Percentiles rank a stretch among this genome's conserved stretches.
phyloP scores from a whole-genome alignment of 192 early-diverging fungal species.

The Backusella luteola region DNA sequence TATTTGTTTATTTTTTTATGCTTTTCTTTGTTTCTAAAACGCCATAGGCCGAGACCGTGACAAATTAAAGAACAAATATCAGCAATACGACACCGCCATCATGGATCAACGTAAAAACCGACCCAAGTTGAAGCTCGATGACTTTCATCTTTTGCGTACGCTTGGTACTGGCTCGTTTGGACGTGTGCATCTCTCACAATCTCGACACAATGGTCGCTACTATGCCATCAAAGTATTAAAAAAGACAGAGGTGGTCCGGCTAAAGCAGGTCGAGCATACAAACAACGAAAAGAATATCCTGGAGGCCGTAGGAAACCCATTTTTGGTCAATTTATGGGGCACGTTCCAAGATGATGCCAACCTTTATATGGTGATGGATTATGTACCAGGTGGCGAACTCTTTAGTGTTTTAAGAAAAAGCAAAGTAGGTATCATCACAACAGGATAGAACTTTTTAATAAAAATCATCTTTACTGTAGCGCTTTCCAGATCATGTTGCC shows the following conservation, averaged over 20 bases:
- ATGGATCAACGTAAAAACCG: conserved; percentile 33
- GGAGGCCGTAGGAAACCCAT: conserved; percentile 81
- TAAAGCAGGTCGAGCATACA: conserved; percentile 97
- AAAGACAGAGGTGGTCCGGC: conserved; percentile 90
- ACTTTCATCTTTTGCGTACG: conserved; percentile 85
- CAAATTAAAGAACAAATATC: conserved; percentile 8
- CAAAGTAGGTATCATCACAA: conserved; percentile 51
- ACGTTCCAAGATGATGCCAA: conserved; percentile 93
- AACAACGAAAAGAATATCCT: conserved; percentile 96
- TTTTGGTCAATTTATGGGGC: conserved; percentile 86
- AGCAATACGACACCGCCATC: conserved; percentile 9
- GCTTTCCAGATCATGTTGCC: conserved; percentile 67
- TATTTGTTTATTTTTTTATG: background rate
- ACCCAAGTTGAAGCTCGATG: conserved; percentile 62
- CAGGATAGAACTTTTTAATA: background rate
- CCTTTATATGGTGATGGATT: conserved; percentile 95
- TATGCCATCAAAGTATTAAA: conserved; percentile 97
- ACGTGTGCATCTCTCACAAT: conserved; percentile 88
- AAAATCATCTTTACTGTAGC: conserved; percentile 28
- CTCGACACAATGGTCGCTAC: conserved; percentile 75
- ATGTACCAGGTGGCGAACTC: conserved; percentile 93
- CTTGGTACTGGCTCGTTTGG: conserved; percentile 97
- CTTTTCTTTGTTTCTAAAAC: background rate
- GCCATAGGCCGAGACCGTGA: background rate
- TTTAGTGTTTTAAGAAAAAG: conserved; percentile 74